Conservation (phyloP, 306 rosid genomes). For the Prunus fruticosa region DNA sequence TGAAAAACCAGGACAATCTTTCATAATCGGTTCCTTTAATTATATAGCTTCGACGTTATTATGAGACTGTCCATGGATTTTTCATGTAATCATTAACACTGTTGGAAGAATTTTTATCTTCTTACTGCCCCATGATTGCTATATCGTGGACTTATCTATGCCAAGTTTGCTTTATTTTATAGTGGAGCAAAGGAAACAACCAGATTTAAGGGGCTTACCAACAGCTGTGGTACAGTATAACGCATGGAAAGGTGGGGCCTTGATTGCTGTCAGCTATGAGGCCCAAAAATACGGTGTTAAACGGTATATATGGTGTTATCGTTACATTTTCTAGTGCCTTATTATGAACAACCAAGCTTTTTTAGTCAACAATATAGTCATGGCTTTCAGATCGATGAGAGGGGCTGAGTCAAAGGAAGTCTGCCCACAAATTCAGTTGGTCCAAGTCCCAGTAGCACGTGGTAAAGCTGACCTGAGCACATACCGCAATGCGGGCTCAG, state of each 20-base stretch:
- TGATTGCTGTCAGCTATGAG: conserved; percentile 96
- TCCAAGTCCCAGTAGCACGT: conserved; percentile 87
- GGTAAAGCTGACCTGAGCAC: conserved; percentile 90
- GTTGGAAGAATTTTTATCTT: background rate
- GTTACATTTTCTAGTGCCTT: background rate
- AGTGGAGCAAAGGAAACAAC: conserved; percentile 94
- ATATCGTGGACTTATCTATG: background rate
- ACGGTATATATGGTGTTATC: conserved; percentile 43
- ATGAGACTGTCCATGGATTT: background rate
- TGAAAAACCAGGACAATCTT: background rate
- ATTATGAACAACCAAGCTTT: background rate
- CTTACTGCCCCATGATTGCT: background rate
- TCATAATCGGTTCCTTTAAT: background rate
- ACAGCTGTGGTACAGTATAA: conserved; percentile 90
- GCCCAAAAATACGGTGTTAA: conserved; percentile 83
- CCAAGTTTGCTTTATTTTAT: conserved; percentile 12
- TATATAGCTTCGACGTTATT: background rate
- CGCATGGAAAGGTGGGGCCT: conserved; percentile 83
- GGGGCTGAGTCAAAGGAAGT: conserved; percentile 86
- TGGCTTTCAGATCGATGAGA: conserved; percentile 76
- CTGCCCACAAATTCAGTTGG: conserved; percentile 79
- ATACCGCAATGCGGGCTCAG: conserved; percentile 83
- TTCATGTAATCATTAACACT: background rate
- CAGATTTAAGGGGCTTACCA: conserved; percentile 73
- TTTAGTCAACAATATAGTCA: background rate